Evolutionary conservation across 2,329 filamentous ascomycete species (phyloP).

Genomic region (Pseudogymnoascus sp.): DNA sequence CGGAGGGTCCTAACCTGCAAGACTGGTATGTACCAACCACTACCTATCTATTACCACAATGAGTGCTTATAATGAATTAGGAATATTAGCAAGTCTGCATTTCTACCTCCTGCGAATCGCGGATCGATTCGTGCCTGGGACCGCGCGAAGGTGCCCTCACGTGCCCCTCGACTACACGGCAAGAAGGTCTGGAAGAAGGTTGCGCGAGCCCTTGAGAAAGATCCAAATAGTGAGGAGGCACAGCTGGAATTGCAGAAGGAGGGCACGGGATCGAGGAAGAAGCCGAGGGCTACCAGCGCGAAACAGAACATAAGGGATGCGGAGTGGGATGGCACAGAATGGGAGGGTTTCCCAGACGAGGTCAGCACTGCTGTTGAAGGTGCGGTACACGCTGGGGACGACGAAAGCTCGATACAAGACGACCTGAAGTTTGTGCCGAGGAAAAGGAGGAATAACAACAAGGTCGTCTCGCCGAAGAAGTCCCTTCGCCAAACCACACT

Average conservation of each 20-base stretch:
- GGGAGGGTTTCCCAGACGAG: slow-evolving; percentile 5
- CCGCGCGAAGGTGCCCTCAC: slow-evolving; percentile 23
- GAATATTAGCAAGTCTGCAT: slow-evolving; percentile 21
- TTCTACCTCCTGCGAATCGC: slow-evolving; percentile 18
- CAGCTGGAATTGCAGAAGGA: slow-evolving; percentile 29
- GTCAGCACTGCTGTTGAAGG: neutral
- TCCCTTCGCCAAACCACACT: slow-evolving; percentile 15
- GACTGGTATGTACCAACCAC: neutral
- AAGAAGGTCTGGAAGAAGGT: slow-evolving; percentile 28
- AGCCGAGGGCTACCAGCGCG: slow-evolving; percentile 21
- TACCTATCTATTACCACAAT: slow-evolving; percentile 9
- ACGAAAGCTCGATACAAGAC: neutral
- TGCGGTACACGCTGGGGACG: neutral
- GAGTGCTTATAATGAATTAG: slow-evolving; percentile 16
- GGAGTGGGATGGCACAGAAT: slow-evolving; percentile 22
- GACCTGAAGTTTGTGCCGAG: slow-evolving; percentile 21
- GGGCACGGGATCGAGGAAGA: slow-evolving; percentile 30
- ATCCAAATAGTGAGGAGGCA: slow-evolving; percentile 17
- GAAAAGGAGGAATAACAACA: slow-evolving; percentile 27
- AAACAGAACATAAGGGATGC: slow-evolving; percentile 28
- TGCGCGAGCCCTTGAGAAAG: slow-evolving; percentile 14
- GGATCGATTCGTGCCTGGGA: slow-evolving; percentile 23
- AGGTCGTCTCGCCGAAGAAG: slow-evolving; percentile 26
- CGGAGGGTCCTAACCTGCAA: slow-evolving; percentile 3
- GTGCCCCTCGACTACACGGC: slow-evolving; percentile 25